phyloP scores from a whole-genome alignment of 176 grass and related monocot species.

The Oryza coarctata region DNA sequence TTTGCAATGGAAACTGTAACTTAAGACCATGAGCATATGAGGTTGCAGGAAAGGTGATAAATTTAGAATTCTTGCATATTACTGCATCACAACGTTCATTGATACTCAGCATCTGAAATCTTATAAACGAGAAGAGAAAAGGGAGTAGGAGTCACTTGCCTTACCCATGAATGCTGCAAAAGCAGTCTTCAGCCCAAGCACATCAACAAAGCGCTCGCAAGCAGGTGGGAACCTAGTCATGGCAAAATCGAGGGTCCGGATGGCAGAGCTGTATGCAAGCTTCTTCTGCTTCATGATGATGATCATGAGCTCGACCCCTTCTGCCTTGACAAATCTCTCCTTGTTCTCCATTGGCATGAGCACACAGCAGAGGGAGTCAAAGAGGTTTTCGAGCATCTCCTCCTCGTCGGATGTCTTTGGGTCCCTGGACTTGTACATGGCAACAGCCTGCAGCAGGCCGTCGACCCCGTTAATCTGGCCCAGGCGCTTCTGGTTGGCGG shows the following conservation, averaged over 20 bases:
- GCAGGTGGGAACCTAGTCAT: constrained; percentile 94
- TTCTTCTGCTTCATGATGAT: constrained; percentile 99
- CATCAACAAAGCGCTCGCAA: constrained; percentile 87
- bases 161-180: constrained; percentile 98
- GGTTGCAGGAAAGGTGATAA: neutral
- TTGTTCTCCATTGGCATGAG: constrained; percentile 93
- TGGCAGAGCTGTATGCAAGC: constrained; percentile 72
- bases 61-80: neutral
- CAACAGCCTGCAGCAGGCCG: constrained; percentile 72
- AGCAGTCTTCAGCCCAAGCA: constrained; percentile 88
- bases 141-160: constrained; percentile 58
- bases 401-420: constrained; percentile 88
- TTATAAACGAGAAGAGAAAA: neutral
- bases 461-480: constrained; percentile 94
- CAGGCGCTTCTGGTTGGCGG: constrained; percentile 79
- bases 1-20: neutral
- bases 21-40: neutral
- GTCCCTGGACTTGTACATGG: constrained; percentile 93
- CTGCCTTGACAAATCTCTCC: constrained; percentile 93
- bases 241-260: constrained; percentile 78
- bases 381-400: constrained; percentile 97
- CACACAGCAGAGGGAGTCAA: constrained; percentile 86
- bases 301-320: constrained; percentile 96
- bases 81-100: neutral
- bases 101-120: neutral